Evolutionary conservation across 306 rosid genomes (phyloP), one percentile per base, ranked within the genome.

Genomic region (Cyamopsis tetragonoloba): DNA sequence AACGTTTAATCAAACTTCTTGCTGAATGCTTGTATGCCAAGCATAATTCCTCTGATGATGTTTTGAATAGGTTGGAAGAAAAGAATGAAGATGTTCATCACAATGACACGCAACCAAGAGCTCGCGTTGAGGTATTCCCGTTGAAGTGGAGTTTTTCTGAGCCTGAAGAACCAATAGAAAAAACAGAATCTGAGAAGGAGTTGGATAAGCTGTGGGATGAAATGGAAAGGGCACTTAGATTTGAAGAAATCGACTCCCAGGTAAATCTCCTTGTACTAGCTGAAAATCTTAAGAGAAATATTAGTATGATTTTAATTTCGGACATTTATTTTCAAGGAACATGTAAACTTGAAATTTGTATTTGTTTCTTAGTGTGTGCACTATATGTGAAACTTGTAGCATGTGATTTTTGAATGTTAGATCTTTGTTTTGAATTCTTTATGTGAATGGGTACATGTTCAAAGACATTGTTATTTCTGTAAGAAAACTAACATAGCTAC

Each of bases 131-230:
- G 39, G 9, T 7, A 12, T 15, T 49, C 46, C 70, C 41, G 13
- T 7, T 11, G 32, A 12, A 6, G 1, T 20, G 26, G 42, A 6
- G 5, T 43, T 7, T 14, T 24, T 0, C 0, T 18, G 19, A 66
- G 20, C n/a, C n/a, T n/a, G 2, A 9, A 9, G 30, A 48, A 32
- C 62, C 66, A 31, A 4, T 32, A 7, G n/a, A 78, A 24, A 78
- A 72, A 42, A 27, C 82, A 0, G 63, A 78, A 28, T 4, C 28
- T 15, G 75, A 72, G 30, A 60, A 48, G 23, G 71, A 59, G 54
- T 4, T 66, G 34, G 75, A 78, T 7, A 31, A 0, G 20, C 23
- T 78, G 61, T 78, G 75, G 75, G 61, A 8, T 5, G 61, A 66
- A 26, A 15, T 66, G 61, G 71, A 78, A 1, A 1, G 4, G 23